Percentiles rank a stretch among this genome's conserved stretches.
Evolutionary conservation across 1,284 basidiomycete species (phyloP).

Genomic region (Pyrrhoderma lamaoense): DNA sequence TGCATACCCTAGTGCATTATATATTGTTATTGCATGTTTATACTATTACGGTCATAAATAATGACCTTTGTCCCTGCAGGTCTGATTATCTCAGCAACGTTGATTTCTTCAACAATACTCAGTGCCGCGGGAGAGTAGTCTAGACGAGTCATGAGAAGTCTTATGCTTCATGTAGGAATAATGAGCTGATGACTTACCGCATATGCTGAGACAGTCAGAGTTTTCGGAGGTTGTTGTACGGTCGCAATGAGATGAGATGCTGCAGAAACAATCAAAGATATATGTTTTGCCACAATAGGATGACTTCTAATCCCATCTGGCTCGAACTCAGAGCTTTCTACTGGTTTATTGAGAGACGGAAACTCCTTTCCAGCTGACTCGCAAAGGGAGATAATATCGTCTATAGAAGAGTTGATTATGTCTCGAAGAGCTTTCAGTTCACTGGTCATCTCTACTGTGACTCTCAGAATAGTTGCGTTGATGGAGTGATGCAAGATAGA

Average conservation of each 20-base stretch:
- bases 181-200: slow-evolving; percentile 2
- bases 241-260: slow-evolving; percentile 10
- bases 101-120: slow-evolving; percentile 3
- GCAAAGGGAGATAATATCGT: slow-evolving; percentile 7
- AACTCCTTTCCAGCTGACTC: slow-evolving; percentile 4
- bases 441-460: neutral
- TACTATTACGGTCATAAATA: too few species aligned
- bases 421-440: slow-evolving; percentile 16
- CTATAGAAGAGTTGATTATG: slow-evolving; percentile 11
- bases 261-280: slow-evolving; percentile 22
- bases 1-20: slow-evolving; percentile 14
- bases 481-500: neutral
- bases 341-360: slow-evolving; percentile 11
- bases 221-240: slow-evolving; percentile 8
- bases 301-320: slow-evolving; percentile 16
- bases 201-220: slow-evolving; percentile 8
- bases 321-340: slow-evolving; percentile 13
- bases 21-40: too few species aligned
- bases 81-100: slow-evolving; percentile 15
- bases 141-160: neutral
- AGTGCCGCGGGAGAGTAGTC: slow-evolving; percentile 8
- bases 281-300: slow-evolving; percentile 27
- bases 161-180: too few species aligned
- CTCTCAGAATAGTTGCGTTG: neutral
- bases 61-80: slow-evolving; percentile 16